phyloP scores from a whole-genome alignment of 352 stramenopile species.

The Elongisporangium senticosum region DNA sequence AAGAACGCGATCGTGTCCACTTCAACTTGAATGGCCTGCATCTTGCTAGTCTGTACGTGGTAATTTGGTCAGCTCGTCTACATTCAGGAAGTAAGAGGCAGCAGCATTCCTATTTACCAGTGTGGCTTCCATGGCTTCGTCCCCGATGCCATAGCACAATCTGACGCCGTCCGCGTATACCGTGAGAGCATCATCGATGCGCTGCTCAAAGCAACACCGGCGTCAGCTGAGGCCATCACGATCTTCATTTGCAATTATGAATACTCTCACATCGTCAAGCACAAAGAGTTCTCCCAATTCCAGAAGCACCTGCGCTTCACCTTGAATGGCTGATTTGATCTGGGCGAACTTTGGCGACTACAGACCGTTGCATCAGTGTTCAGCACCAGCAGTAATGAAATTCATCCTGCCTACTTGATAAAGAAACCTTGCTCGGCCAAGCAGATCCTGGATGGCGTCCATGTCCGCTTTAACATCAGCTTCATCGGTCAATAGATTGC shows the following conservation, averaged over 20 bases:
- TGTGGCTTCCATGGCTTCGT: constrained; percentile 39
- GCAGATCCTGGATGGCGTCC: constrained; percentile 10
- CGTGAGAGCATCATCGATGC: constrained; percentile 21
- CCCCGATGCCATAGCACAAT: constrained; percentile 33
- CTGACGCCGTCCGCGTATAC: constrained; percentile 34
- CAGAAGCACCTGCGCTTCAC: constrained; percentile 40
- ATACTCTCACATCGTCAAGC: constrained; percentile 18
- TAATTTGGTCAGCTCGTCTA: neutral
- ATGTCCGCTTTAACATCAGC: neutral
- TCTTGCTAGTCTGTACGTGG: constrained; percentile 25
- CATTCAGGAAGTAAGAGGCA: neutral
- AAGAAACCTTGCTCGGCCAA: constrained; percentile 22
- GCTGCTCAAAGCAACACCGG: constrained; percentile 11
- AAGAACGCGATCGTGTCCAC: constrained; percentile 18
- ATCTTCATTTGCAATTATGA: neutral
- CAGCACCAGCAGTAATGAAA: neutral
- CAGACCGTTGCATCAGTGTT: neutral
- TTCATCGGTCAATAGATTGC: neutral
- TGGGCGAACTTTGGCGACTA: constrained; percentile 26
- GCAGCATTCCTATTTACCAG: constrained; percentile 15
- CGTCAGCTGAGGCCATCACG: neutral
- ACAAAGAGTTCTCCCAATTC: constrained; percentile 36
- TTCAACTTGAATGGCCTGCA: constrained; percentile 31
- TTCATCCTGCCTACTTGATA: constrained; percentile 21
- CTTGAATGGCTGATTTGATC: constrained; percentile 21